Conservation (phyloP, 2,329 filamentous ascomycete species). For the Monosporascus sp. region DNA sequence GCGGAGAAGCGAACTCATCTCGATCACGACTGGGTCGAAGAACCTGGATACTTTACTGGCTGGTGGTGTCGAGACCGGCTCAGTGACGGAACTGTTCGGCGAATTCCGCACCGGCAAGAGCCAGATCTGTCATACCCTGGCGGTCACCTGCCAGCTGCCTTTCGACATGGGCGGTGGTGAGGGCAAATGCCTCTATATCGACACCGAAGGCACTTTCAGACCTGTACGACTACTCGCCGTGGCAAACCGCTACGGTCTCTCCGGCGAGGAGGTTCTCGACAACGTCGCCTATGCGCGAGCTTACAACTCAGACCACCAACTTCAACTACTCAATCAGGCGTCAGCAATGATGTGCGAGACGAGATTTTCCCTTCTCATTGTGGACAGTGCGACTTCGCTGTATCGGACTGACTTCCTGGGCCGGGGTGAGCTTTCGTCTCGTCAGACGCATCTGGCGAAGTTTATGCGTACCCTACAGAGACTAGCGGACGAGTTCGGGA, state of each 20-base stretch:
- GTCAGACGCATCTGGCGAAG: constrained; percentile 83
- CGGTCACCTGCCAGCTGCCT: constrained; percentile 93
- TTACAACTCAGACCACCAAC: constrained; percentile 97
- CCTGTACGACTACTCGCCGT: constrained; percentile 88
- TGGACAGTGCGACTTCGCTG: constrained; percentile 91
- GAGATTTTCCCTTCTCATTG: constrained; percentile 88
- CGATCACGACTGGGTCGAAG: constrained; percentile 96
- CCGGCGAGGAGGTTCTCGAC: constrained; percentile 94
- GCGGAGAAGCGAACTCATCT: constrained; percentile 92
- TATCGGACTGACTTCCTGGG: constrained; percentile 96
- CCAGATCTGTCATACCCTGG: constrained; percentile 97
- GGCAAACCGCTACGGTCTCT: constrained; percentile 88
- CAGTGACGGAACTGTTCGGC: constrained; percentile 95
- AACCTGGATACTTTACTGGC: constrained; percentile 92
- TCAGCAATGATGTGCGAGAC: constrained; percentile 99
- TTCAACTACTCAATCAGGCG: constrained; percentile 90
- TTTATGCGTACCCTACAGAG: constrained; percentile 82
- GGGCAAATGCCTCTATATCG: constrained; percentile 97
- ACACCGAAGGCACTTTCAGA: constrained; percentile 95
- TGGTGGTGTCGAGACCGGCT: constrained; percentile 93
- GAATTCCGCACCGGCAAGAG: constrained; percentile 98
- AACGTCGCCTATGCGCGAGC: constrained; percentile 97
- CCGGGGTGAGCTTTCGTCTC: constrained; percentile 91
- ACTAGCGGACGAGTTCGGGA: constrained; percentile 80
- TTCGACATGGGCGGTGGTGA: constrained; percentile 99